phyloP scores from a whole-genome alignment of 805 yeast species.

The Kockiozyma suomiensis region DNA sequence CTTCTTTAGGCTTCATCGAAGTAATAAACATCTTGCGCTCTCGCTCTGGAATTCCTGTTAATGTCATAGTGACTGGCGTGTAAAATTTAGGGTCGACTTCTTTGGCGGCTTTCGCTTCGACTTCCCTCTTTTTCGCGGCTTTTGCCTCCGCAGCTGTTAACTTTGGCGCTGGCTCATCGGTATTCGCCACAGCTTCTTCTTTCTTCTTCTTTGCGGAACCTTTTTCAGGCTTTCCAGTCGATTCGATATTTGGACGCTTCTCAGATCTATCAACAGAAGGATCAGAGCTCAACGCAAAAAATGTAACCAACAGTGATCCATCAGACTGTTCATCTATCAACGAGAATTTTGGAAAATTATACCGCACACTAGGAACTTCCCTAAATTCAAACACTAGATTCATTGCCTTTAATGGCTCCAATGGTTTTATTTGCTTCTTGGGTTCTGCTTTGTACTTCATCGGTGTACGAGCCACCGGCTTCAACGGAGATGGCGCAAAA shows the following conservation, averaged over 20 bases:
- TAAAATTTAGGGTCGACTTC: conserved; percentile 16
- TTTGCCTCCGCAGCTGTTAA: conserved; percentile 22
- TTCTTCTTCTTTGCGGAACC: background rate
- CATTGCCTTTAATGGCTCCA: conserved; percentile 25
- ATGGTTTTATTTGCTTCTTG: conserved; percentile 14
- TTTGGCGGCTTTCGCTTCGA: background rate
- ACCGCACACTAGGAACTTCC: conserved; percentile 68
- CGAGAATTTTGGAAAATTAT: conserved; percentile 72
- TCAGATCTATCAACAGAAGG: background rate
- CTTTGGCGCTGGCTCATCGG: background rate
- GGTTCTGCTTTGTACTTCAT: conserved; percentile 4
- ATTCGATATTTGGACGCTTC: background rate
- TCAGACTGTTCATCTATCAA: conserved; percentile 59
- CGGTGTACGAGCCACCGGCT: background rate
- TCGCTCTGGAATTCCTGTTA: conserved; percentile 66
- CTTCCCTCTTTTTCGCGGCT: conserved; percentile 36
- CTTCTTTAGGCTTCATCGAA: conserved; percentile 60
- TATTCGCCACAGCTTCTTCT: conserved; percentile 2
- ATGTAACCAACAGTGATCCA: conserved; percentile 14
- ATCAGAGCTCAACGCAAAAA: conserved; percentile 1
- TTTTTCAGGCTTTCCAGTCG: background rate
- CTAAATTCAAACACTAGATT: conserved; percentile 81
- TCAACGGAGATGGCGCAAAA: background rate
- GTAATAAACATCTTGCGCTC: conserved; percentile 65
- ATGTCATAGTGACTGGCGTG: conserved; percentile 66